A percentile compares a stretch with the other conserved stretches of the same genome.
These are phyloP conservation scores for Diaporthe citriasiana DNA, from an alignment of 2,329 filamentous ascomycete genomes.

Conservation along the genomic window DNA sequence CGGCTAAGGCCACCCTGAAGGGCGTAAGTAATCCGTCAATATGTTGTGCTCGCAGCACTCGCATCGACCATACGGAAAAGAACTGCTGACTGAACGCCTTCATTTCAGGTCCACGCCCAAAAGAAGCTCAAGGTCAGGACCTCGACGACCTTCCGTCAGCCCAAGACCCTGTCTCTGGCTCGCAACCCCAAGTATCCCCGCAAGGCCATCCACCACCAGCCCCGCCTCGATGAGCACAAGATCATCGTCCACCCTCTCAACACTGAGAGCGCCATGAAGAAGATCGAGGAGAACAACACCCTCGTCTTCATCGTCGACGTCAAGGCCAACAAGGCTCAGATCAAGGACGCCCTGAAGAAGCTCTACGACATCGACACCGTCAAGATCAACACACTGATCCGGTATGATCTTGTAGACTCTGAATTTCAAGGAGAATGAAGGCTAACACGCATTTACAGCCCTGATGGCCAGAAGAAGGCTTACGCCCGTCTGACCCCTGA, in stretches of 20 bases:
- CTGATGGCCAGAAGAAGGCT: slow-evolving; percentile 98
- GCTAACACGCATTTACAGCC: slow-evolving; percentile 65
- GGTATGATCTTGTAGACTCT: slow-evolving; percentile 67
- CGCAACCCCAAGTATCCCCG: slow-evolving; percentile 96
- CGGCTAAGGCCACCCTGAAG: slow-evolving; percentile 96
- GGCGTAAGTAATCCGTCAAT: slow-evolving; percentile 76
- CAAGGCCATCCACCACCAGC: slow-evolving; percentile 91
- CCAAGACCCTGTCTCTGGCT: slow-evolving; percentile 94
- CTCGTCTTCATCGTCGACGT: slow-evolving; percentile 97
- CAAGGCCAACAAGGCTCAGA: slow-evolving; percentile 99
- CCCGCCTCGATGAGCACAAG: slow-evolving; percentile 97
- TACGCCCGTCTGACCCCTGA: slow-evolving; percentile 95
- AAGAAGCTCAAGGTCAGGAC: slow-evolving; percentile 94
- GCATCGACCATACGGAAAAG: background rate
- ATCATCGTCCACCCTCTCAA: slow-evolving; percentile 98
- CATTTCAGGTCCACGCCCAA: slow-evolving; percentile 68
- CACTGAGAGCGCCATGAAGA: slow-evolving; percentile 99
- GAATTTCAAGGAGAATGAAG: background rate
- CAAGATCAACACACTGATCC: slow-evolving; percentile 99
- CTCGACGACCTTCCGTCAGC: slow-evolving; percentile 95
- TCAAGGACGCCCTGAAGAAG: slow-evolving; percentile 98
- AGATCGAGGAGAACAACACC: slow-evolving; percentile 99
- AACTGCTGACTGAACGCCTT: slow-evolving; percentile 43
- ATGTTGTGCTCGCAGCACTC: background rate
- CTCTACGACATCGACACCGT: slow-evolving; percentile 98